Percentiles rank a stretch among this genome's conserved stretches.
These are phyloP conservation scores for Septoria petroselini DNA, from an alignment of 2,329 filamentous ascomycete species.

Conservation along the genomic window DNA sequence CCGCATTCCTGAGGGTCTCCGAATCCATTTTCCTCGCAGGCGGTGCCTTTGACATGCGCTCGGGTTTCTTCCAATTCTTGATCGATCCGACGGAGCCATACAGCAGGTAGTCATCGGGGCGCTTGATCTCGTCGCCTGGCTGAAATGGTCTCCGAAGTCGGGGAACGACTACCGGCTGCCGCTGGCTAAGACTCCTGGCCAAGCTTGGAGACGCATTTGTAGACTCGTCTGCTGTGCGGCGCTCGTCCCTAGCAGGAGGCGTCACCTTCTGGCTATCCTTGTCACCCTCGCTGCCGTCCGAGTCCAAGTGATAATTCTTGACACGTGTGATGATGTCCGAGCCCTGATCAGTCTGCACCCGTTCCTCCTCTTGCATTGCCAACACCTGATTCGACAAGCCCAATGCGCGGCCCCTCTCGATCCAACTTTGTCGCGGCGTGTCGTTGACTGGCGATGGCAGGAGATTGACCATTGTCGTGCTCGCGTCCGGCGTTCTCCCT, in stretches of 20 bases:
- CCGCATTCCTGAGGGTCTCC: constrained; percentile 23
- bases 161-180: constrained; percentile 15
- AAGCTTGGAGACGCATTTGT: constrained; percentile 15
- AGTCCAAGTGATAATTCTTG: constrained; percentile 26
- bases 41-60: constrained; percentile 15
- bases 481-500: constrained; percentile 36
- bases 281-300: constrained; percentile 24
- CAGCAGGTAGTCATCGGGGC: constrained; percentile 21
- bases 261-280: constrained; percentile 7
- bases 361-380: constrained; percentile 7
- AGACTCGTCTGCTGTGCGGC: constrained; percentile 2
- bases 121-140: constrained; percentile 26
- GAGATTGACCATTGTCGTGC: constrained; percentile 21
- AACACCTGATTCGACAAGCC: constrained; percentile 13
- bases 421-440: constrained; percentile 17
- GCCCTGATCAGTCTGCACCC: constrained; percentile 12
- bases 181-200: constrained; percentile 18
- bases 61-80: constrained; percentile 16
- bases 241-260: constrained; percentile 16
- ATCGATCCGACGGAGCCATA: constrained; percentile 18
- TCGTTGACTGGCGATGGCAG: constrained; percentile 5
- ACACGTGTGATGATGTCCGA: constrained; percentile 15
- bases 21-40: constrained; percentile 24
- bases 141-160: constrained; percentile 24
- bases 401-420: constrained; percentile 12